Conservation (phyloP, 306 rosid genomes). For the Gillenia trifoliata region DNA sequence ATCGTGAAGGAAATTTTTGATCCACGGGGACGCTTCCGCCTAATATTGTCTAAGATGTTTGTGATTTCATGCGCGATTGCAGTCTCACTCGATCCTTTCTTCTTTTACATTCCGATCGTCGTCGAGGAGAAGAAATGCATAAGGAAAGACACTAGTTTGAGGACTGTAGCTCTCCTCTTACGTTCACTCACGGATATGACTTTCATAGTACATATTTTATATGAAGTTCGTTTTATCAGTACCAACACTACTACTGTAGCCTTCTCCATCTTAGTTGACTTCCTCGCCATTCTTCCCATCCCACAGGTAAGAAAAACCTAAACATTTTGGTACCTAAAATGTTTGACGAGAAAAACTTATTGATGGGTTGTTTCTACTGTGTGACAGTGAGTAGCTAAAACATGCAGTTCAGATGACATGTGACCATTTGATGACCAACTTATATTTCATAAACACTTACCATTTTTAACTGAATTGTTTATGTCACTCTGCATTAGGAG, state of each 20-base stretch:
- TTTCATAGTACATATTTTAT: constrained; percentile 16
- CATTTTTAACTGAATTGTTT: too few relatives aligned
- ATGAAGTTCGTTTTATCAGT: neutral
- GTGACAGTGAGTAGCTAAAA: too few relatives aligned
- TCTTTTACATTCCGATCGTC: constrained; percentile 15
- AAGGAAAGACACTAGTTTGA: constrained; percentile 18
- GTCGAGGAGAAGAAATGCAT: constrained; percentile 17
- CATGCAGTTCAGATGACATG: too few relatives aligned
- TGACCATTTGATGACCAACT: too few relatives aligned
- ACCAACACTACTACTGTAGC: neutral
- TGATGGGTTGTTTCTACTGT: too few relatives aligned
- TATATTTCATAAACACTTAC: too few relatives aligned
- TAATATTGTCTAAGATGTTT: constrained; percentile 14
- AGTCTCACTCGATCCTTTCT: constrained; percentile 14
- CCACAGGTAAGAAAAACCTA: constrained; percentile 11
- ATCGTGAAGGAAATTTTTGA: too few relatives aligned
- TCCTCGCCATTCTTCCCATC: constrained; percentile 28
- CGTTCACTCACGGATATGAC: constrained; percentile 24
- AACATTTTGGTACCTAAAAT: neutral
- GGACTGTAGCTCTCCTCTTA: constrained; percentile 9
- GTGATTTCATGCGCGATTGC: constrained; percentile 24
- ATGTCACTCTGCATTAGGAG: too few relatives aligned
- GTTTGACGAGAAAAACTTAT: too few relatives aligned
- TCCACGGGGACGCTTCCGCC: too few relatives aligned
- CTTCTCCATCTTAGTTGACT: constrained; percentile 11